phyloP scores from a whole-genome alignment of 73 alveolate genomes.

The Stentor coeruleus region DNA sequence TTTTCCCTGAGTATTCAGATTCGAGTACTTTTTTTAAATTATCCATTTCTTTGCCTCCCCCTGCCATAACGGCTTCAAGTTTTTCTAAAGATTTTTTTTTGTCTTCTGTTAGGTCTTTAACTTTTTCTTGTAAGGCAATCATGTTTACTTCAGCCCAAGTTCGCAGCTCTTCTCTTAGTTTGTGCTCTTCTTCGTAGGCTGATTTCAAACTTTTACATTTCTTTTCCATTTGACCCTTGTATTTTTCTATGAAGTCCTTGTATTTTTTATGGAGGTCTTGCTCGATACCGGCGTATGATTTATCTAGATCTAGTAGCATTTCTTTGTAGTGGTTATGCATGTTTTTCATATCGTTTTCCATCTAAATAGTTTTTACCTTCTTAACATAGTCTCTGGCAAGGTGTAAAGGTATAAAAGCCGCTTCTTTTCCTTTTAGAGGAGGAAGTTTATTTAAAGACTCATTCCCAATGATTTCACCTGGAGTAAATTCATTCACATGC shows the following conservation, averaged over 20 bases:
- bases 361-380: conserved; percentile 5
- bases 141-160: conserved; percentile 5
- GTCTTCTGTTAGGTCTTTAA: background rate
- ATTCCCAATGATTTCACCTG: background rate
- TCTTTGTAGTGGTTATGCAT: background rate
- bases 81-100: conserved; percentile 2
- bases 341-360: conserved; percentile 18
- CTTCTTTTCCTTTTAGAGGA: background rate
- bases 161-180: conserved; percentile 13
- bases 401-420: conserved; percentile 12
- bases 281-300: conserved; percentile 9
- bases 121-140: background rate
- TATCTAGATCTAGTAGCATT: background rate
- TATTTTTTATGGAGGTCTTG: conserved; percentile 18
- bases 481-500: conserved; percentile 14
- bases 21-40: background rate
- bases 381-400: background rate
- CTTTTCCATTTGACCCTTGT: background rate
- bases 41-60: conserved; percentile 11
- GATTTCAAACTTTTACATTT: background rate
- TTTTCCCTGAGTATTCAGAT: background rate
- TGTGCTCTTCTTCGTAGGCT: conserved; percentile 12
- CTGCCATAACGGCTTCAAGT: background rate
- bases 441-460: background rate
- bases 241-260: conserved; percentile 16